Base-by-base conservation (phyloP, 257 asterid species). In the Solanum sejunctum region DNA sequence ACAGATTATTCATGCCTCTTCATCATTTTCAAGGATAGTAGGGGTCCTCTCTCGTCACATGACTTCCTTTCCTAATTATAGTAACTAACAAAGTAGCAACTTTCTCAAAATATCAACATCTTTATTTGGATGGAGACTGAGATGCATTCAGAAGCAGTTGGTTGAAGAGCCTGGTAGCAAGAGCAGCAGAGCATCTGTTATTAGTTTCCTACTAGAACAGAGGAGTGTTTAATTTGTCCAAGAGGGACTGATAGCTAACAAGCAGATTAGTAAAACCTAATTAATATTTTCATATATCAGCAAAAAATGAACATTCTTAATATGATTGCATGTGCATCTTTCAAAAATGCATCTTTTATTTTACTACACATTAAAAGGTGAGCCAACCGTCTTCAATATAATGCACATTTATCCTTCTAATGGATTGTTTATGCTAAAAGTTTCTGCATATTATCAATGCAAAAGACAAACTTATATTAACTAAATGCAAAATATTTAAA, bases 111-210 rank as follows among this genome's bases (percentile, higher is more conserved):
- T 78, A 26, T 9, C 83, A 78, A 78, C 57, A 18, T 70, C 79
- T 70, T 70, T 70, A 18, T 18, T 70, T 70, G 79, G 28, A 70
- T 18, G 54, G 32, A 73, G 73, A 21, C 23, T 32, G 28, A 5
- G 55, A 83, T 54, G 43, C 36, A 49, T 57, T 66, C 57, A 41
- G 78, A 11, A 16, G 78, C 60, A 20, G 57, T 83, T 83, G 81
- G 81, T 67, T 52, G 80, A 83, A 47, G 83, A 84, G 86, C 83
- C 86, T 84, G 86, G 56, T 70, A 84, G 17, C 56, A 84, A 70
- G 57, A 71, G 71, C 69, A 28, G 85, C 79, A 63, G 63, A 78
- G 64, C 43, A 17, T 78, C 28, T 52, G 83, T 16, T 52, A 26
- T 78, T 78, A 52, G 83, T 78, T 52, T 52, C 49, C 82, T 32